Conservation (phyloP, 257 asterid genomes). For the Ilex asprella region DNA sequence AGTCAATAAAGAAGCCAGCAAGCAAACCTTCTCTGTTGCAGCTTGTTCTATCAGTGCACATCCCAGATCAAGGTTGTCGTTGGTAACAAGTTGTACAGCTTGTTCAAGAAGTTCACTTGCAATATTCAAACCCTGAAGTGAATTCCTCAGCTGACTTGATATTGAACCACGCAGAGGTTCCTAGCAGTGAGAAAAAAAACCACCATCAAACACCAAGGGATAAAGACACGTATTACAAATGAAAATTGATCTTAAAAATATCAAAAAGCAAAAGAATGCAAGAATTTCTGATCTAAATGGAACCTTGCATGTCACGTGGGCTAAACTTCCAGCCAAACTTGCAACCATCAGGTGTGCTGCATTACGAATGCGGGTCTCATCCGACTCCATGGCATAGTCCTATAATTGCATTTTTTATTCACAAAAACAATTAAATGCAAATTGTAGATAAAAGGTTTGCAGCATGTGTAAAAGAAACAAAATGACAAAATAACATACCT, state of each 20-base stretch:
- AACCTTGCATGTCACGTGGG: conserved; percentile 99
- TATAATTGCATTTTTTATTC: conserved; percentile 18
- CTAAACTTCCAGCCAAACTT: conserved; percentile 96
- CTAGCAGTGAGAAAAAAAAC: conserved; percentile 27
- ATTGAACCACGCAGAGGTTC: conserved; percentile 90
- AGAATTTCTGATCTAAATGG: neutral
- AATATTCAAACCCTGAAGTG: conserved; percentile 58
- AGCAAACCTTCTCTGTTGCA: conserved; percentile 85
- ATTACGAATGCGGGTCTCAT: conserved; percentile 80
- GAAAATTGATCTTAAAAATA: no score
- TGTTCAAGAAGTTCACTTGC: conserved; percentile 68
- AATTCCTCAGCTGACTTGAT: conserved; percentile 72
- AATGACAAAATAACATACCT: conserved; percentile 38
- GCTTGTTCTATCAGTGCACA: conserved; percentile 98
- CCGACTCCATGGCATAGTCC: conserved; percentile 98
- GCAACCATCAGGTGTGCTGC: conserved; percentile 99
- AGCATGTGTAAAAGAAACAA: neutral
- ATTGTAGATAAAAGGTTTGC: neutral
- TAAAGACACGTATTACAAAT: neutral
- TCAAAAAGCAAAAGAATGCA: neutral
- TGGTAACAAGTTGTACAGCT: conserved; percentile 78
- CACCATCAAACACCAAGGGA: conserved; percentile 7
- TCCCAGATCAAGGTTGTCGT: conserved; percentile 98
- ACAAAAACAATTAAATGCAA: neutral
- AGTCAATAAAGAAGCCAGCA: neutral